Base-by-base conservation (phyloP, 805 yeast genomes). In the Spathaspora passalidarum region DNA sequence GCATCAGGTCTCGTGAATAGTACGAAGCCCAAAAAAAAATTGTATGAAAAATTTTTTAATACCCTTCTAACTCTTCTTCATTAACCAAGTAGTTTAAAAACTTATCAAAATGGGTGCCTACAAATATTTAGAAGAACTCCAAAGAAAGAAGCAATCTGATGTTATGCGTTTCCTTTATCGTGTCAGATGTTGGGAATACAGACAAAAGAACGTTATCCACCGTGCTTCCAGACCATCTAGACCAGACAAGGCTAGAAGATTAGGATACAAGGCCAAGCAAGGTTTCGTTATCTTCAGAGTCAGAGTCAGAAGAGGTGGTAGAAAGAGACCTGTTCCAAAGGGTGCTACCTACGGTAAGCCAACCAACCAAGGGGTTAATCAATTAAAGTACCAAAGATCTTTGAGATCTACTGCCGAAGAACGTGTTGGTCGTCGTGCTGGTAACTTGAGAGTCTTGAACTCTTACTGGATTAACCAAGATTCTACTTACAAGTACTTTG, bases 341-440 rank as follows among this genome's bases (percentile, higher is more conserved):
- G 99, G 99, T 88, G 98, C 97, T 71, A 94, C 98, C 75, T 92
- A 94, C 86, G 99, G 99, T 88, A 94, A 94, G 88, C 99, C 99
- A 86, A 94, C 99, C 82, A 94, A 94, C 96, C 96, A 89, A 82
- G 99, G 99, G 88, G 94, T 94, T 63, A 84, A 83, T 83, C 97
- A 94, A 78, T 88, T 94, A 81, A 94, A 94, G 82, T 91, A 90
- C 96, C 99, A 94, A 83, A 89, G 92, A 80, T 86, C 97, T 56
- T 81, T 89, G 77, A 89, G 96, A 79, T 82, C 96, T 65, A 91
- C 97, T 67, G 99, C 99, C 68, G 99, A 94, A 82, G 99, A 94
- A 84, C 88, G 98, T 82, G 96, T 92, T 68, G 99, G 97, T 71
- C 90, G 97, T 75, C 89, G 94, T 75, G 96, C 96, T 76, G 84